Base-by-base conservation (phyloP, 352 stramenopile genomes). In the Phytophthora pluvialis region DNA sequence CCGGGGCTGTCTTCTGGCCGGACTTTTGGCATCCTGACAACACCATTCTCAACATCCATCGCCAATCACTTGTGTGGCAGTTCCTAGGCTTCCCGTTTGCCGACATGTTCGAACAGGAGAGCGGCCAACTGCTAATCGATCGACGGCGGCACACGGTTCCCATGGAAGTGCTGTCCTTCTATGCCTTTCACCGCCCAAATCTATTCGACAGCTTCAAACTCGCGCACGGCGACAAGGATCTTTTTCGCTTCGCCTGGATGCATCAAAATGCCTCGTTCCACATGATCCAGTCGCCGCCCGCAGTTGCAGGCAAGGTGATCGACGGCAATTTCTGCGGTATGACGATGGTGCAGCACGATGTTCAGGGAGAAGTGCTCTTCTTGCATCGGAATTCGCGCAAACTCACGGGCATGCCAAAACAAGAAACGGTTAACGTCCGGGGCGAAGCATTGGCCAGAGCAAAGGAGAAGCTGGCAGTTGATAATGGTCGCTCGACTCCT, bases 41-140 rank as follows among this genome's bases (percentile, higher is more conserved):
- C 48, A 90, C 82, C 45, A 88, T 89, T 31, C 91, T 90, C 74
- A 85, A 86, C 48, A 77, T 91, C 62, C 80, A 87, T 45, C 32
- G 57, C 26, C 61, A 73, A 15, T 87, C 76, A 12, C 64, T 93
- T 5, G 56, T 89, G 15, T 89, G 80, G 80, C 57, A 84, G 43
- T 55, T 87, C 26, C 61, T 89, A 0, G 73, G 54, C 10, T 9
- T 86, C 29, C 60, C 65, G 2, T 83, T 78, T 47, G 58, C 68
- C 9, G 65, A 83, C 67, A 84, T 83, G 78, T 86, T 88, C 55
- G 80, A 88, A 56, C 80, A 89, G 67, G 80, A 89, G 52, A 87
- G 77, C 36, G 78, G 78, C 10, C 80, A 89, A 53, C 21, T 89
- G 9, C 60, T 88, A 18, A 71, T 89, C 31, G 70, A 87, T 43